Conservation (phyloP, 1,284 basidiomycete genomes). For the Ceraceosorus guamensis region DNA sequence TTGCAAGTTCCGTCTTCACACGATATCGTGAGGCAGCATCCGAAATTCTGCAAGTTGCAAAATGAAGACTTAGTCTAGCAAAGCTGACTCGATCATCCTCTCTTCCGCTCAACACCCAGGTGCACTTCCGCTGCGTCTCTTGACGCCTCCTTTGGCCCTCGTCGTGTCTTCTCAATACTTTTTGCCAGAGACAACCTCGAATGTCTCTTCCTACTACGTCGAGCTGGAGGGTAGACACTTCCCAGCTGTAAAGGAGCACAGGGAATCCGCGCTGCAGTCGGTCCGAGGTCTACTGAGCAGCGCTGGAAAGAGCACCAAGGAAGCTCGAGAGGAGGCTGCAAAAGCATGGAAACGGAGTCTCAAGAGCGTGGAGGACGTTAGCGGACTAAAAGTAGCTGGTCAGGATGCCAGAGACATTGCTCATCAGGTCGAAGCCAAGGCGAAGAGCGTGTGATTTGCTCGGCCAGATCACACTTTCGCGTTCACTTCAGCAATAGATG, state of each 20-base stretch:
- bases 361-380: constrained; percentile 28
- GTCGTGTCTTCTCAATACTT: constrained; percentile 41
- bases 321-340: constrained; percentile 15
- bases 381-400: constrained; percentile 25
- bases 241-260: constrained; percentile 21
- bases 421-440: constrained; percentile 12
- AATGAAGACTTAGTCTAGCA: not conserved
- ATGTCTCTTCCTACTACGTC: constrained; percentile 34
- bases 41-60: not conserved
- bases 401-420: not conserved
- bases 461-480: too few relatives aligned
- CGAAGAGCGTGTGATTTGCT: constrained; percentile 16
- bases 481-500: too few relatives aligned
- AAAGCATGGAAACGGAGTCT: constrained; percentile 20
- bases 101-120: constrained; percentile 5
- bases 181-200: constrained; percentile 40
- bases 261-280: constrained; percentile 10
- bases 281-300: constrained; percentile 7
- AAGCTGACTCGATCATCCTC: not conserved
- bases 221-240: constrained; percentile 22
- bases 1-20: constrained; percentile 75
- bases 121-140: constrained; percentile 40
- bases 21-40: constrained; percentile 58
- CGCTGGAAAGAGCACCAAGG: constrained; percentile 18
- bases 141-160: constrained; percentile 37